phyloP scores from a whole-genome alignment of 2,329 filamentous ascomycete genomes.

The Sordariomycetes sp. region DNA sequence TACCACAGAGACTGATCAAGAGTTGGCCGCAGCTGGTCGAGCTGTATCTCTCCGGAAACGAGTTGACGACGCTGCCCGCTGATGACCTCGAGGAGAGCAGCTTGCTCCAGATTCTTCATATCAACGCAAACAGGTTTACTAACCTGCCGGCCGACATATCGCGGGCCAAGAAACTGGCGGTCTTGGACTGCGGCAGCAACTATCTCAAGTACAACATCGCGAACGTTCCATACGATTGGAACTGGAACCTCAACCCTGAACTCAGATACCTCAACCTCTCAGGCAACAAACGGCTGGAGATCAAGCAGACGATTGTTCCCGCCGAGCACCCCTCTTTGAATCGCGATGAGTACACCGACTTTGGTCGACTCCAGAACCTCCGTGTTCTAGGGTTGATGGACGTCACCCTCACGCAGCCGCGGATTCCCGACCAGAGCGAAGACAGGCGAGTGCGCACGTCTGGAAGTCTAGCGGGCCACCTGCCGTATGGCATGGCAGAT shows the following conservation, averaged over 20 bases:
- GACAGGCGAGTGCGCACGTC: slow-evolving; percentile 94
- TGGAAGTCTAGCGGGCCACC: slow-evolving; percentile 79
- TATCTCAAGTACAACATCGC: slow-evolving; percentile 96
- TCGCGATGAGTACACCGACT: slow-evolving; percentile 72
- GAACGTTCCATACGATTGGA: slow-evolving; percentile 99
- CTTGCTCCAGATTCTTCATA: slow-evolving; percentile 78
- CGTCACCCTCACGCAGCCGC: slow-evolving; percentile 87
- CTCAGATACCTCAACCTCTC: slow-evolving; percentile 92
- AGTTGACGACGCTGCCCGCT: slow-evolving; percentile 79
- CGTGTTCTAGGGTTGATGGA: slow-evolving; percentile 93
- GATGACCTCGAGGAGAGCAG: slow-evolving; percentile 90
- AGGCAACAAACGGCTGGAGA: slow-evolving; percentile 92
- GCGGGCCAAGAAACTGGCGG: slow-evolving; percentile 81
- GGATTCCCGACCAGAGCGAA: slow-evolving; percentile 89
- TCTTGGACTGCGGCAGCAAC: slow-evolving; percentile 93
- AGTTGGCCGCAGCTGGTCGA: slow-evolving; percentile 86
- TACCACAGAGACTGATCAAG: slow-evolving; percentile 79
- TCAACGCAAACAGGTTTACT: slow-evolving; percentile 97
- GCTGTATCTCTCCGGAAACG: slow-evolving; percentile 90
- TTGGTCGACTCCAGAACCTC: slow-evolving; percentile 73
- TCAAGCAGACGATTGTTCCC: slow-evolving; percentile 48
- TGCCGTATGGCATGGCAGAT: slow-evolving; percentile 97
- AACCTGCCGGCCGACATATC: slow-evolving; percentile 92
- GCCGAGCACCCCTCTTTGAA: slow-evolving; percentile 31
- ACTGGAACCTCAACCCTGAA: slow-evolving; percentile 98